Percentiles rank a stretch among this genome's conserved stretches.
Evolutionary conservation across 192 early-diverging fungal genomes (phyloP).

Genomic region (Rhizoclosmatium globosum): DNA sequence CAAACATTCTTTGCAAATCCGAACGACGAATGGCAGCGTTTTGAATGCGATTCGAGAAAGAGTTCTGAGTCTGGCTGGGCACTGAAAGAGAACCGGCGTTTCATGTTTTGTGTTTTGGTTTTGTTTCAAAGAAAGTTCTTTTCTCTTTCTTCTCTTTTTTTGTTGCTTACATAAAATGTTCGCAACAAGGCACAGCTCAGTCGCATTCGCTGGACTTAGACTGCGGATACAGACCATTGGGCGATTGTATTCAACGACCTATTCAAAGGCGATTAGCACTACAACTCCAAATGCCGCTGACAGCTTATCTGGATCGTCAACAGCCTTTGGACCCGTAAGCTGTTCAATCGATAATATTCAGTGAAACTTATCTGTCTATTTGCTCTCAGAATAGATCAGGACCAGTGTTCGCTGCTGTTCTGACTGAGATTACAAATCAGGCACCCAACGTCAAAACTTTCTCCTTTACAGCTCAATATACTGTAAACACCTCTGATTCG

Average conservation of each 20-base stretch:
- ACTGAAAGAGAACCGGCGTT: no score
- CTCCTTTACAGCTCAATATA: background rate
- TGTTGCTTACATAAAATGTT: no score
- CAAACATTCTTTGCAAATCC: background rate
- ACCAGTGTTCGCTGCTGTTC: background rate
- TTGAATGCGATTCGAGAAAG: background rate
- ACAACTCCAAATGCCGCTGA: background rate
- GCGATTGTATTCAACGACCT: no score
- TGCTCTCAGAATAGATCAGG: background rate
- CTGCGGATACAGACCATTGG: no score
- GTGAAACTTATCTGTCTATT: background rate
- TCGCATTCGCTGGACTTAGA: no score
- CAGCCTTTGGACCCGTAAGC: background rate
- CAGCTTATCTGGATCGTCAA: background rate
- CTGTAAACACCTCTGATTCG: background rate
- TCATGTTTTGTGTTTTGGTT: no score
- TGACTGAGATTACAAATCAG: background rate
- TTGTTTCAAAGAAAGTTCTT: no score
- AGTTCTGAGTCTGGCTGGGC: no score
- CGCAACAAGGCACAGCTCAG: no score
- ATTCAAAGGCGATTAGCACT: no score
- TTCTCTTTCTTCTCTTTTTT: no score
- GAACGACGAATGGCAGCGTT: background rate
- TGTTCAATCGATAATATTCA: background rate
- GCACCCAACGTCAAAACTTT: conserved; percentile 16